Evolutionary conservation across 192 early-diverging fungal species (phyloP), one percentile per base, ranked within the genome.

Genomic region (Diversispora epigaea): DNA sequence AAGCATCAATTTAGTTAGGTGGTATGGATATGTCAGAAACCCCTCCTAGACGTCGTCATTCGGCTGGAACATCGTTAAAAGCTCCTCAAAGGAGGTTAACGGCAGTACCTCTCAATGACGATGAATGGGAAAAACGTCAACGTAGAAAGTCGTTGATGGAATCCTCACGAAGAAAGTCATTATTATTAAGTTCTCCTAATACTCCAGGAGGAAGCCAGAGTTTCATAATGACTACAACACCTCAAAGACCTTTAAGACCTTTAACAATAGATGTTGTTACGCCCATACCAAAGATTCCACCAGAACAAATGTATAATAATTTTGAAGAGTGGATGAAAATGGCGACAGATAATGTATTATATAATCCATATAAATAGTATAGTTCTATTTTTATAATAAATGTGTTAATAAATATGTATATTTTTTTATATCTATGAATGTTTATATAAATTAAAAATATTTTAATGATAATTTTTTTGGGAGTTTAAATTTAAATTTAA

Each of bases 261-360:
- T 10, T 54, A 4, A 17, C 50, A 54, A 14, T 72, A 21, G 71
- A 77, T 8, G 60, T 75, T 10, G 44, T 64, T 14, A 73, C 66
- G 12, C 68, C 61, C 25, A 44, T 63, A 4, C 77, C 66, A 40
- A 76, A 63, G 11, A 57, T 84, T n/a, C 81, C 83, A 17, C 15
- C 44, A 19, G 81, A 82, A 44, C 81, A 84, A 78, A 82, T 84
- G 81, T 80, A 78, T 25, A 56, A 65, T 15, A 88, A 86, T 68
- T 88, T 84, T 77, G 96, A 98, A 68, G 94, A 98, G 82, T 97
- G 95, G 94, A 92, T 98, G 86, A 96, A 97, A 81, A 93, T 98
- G 82, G 95, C 93, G 10, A 95, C 96, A 0, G 96, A 98, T 79
- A 97, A 95, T 71, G 92, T 95, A 83, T 65, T 54, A 17, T 54